These are phyloP conservation scores for Hanseniaspora opuntiae DNA, from an alignment of 805 yeast genomes.

Conservation along the genomic window DNA sequence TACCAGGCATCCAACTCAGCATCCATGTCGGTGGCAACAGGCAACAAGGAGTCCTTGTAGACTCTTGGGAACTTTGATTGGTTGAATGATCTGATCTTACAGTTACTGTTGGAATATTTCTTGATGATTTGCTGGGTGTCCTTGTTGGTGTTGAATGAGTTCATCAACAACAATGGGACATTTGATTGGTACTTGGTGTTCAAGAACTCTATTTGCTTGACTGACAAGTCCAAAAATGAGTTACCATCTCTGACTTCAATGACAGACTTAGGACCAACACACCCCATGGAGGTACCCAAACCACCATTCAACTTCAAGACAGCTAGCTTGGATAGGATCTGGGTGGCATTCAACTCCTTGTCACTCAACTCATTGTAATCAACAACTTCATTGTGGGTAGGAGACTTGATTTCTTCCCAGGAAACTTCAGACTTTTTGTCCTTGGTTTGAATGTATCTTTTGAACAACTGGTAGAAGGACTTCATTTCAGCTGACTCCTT, in stretches of 20 bases:
- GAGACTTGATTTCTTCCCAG: slow-evolving; percentile 94
- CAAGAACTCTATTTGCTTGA: slow-evolving; percentile 90
- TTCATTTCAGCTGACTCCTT: slow-evolving; percentile 71
- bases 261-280: slow-evolving; percentile 96
- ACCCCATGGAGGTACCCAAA: slow-evolving; percentile 97
- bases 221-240: slow-evolving; percentile 87
- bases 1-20: slow-evolving; percentile 84
- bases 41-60: slow-evolving; percentile 85
- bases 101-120: slow-evolving; percentile 92
- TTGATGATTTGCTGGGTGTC: slow-evolving; percentile 92
- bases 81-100: slow-evolving; percentile 87
- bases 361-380: slow-evolving; percentile 43
- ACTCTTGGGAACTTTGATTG: slow-evolving; percentile 97
- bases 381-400: slow-evolving; percentile 77
- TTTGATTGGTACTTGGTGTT: slow-evolving; percentile 82
- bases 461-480: slow-evolving; percentile 79
- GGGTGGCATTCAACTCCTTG: slow-evolving; percentile 19
- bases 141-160: slow-evolving; percentile 92
- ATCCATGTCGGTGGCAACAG: slow-evolving; percentile 68
- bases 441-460: slow-evolving; percentile 81
- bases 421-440: slow-evolving; percentile 65
- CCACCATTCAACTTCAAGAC: slow-evolving; percentile 97
- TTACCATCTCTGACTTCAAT: slow-evolving; percentile 98
- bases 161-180: slow-evolving; percentile 93
- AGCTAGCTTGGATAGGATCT: slow-evolving; percentile 63